Evolutionary conservation across 2,329 filamentous ascomycete genomes (phyloP).

Genomic region (Stachybotrys chartarum): DNA sequence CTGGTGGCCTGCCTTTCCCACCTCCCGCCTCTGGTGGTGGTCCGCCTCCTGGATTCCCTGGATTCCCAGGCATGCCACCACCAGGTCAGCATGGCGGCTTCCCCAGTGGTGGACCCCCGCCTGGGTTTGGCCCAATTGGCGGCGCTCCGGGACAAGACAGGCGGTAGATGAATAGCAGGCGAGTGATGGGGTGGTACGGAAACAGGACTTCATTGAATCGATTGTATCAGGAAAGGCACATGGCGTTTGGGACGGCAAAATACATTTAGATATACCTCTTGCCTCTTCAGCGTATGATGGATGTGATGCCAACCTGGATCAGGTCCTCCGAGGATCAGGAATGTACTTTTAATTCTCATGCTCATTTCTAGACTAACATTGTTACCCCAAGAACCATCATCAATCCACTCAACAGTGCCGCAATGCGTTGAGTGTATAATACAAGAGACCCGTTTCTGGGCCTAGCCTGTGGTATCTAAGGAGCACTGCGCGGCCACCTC

Average conservation of each 20-base stretch:
- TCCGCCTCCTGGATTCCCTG: slow-evolving; percentile 21
- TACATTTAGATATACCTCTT: not conserved
- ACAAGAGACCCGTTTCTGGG: not conserved
- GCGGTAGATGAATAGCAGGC: slow-evolving; percentile 18
- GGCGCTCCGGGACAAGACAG: slow-evolving; percentile 31
- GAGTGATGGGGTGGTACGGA: not conserved
- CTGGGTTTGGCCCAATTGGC: slow-evolving; percentile 24
- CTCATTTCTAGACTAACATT: not conserved
- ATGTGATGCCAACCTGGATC: too few relatives aligned
- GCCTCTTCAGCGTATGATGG: too few relatives aligned
- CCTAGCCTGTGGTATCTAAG: not conserved
- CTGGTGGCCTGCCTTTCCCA: slow-evolving; percentile 18
- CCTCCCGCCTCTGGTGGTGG: slow-evolving; percentile 17
- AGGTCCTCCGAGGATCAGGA: not conserved
- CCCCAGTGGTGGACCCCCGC: slow-evolving; percentile 25
- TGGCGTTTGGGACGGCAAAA: slow-evolving; percentile 20
- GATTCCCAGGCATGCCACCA: slow-evolving; percentile 29
- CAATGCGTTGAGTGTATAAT: not conserved
- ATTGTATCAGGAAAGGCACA: slow-evolving; percentile 19
- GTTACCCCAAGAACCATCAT: not conserved
- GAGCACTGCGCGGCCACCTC: not conserved
- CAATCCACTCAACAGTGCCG: not conserved
- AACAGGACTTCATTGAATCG: slow-evolving; percentile 6
- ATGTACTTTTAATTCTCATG: not conserved
- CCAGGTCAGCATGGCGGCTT: slow-evolving; percentile 32